Evolutionary conservation across 192 early-diverging fungal genomes (phyloP).

Genomic region (Entrophospora sp.): DNA sequence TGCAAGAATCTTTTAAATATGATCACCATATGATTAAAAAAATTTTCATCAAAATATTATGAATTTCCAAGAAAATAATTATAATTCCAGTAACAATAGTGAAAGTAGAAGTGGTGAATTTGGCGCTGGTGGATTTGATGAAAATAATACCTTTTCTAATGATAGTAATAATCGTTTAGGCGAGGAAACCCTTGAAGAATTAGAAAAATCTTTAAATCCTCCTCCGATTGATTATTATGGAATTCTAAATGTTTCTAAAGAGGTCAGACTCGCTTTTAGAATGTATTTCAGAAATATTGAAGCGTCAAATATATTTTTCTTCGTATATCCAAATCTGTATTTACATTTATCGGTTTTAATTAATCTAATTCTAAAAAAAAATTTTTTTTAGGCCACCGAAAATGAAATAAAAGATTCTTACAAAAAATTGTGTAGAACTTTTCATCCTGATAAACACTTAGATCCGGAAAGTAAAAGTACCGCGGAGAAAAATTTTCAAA

Average conservation of each 20-base stretch:
- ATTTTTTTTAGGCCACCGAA: constrained; percentile 40
- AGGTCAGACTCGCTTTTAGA: constrained; percentile 26
- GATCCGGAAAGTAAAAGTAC: constrained; percentile 47
- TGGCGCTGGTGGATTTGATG: too few relatives aligned
- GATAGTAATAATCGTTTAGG: too few relatives aligned
- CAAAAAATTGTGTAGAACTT: constrained; percentile 60
- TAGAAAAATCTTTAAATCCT: constrained; percentile 21
- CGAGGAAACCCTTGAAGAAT: too few relatives aligned
- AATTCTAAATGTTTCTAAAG: constrained; percentile 57
- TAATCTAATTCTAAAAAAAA: not conserved
- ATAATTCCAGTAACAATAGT: too few relatives aligned
- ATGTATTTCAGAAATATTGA: not conserved
- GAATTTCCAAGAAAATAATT: too few relatives aligned
- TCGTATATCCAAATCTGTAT: not conserved
- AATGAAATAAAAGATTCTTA: constrained; percentile 69
- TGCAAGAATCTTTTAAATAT: too few relatives aligned
- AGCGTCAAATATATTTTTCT: not conserved
- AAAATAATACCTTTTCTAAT: too few relatives aligned
- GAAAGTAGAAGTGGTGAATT: too few relatives aligned
- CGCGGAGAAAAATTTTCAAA: constrained; percentile 67
- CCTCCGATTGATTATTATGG: constrained; percentile 51
- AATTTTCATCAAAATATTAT: too few relatives aligned
- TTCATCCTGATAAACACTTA: constrained; percentile 74
- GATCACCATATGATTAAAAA: too few relatives aligned
- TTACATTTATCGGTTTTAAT: not conserved